Evolutionary conservation across 2,329 filamentous ascomycete species (phyloP).

Genomic region (Xylaria sp.): DNA sequence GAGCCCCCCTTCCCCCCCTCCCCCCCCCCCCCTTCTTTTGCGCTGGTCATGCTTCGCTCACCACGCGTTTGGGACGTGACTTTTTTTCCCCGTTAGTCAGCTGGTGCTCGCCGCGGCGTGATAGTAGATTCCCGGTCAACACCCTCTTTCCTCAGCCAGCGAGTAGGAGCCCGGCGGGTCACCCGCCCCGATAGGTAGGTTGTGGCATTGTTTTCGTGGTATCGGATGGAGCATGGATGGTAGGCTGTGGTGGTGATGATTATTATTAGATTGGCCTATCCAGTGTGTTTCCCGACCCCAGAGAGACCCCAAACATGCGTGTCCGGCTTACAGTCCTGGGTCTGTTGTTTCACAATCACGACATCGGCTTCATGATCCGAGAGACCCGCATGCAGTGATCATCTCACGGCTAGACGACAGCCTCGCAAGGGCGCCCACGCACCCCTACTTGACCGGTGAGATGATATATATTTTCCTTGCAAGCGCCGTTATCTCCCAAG

Average conservation of each 20-base stretch:
- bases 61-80: not conserved
- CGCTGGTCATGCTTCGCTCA: constrained; percentile 10
- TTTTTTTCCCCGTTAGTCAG: not conserved
- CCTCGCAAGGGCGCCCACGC: constrained; percentile 23
- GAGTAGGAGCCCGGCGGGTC: constrained; percentile 31
- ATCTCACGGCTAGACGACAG: constrained; percentile 32
- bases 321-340: constrained; percentile 23
- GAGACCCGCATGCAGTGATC: constrained; percentile 35
- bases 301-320: constrained; percentile 27
- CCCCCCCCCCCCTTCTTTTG: too few relatives aligned
- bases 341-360: constrained; percentile 33
- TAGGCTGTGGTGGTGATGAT: constrained; percentile 2
- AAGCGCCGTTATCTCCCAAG: constrained; percentile 16
- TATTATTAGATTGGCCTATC: constrained; percentile 23
- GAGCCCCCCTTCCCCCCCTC: too few relatives aligned
- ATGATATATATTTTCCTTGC: constrained; percentile 9
- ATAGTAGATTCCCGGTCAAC: constrained; percentile 31
- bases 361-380: constrained; percentile 37
- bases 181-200: constrained; percentile 28
- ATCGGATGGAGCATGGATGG: constrained; percentile 26
- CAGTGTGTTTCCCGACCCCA: constrained; percentile 23
- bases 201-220: constrained; percentile 30
- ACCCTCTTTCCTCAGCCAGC: constrained; percentile 24
- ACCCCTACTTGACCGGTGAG: constrained; percentile 30
- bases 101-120: constrained; percentile 27